Evolutionary conservation across 1,284 basidiomycete species (phyloP), one percentile per base, ranked within the genome.

Genomic region (Tilletia setariae): DNA sequence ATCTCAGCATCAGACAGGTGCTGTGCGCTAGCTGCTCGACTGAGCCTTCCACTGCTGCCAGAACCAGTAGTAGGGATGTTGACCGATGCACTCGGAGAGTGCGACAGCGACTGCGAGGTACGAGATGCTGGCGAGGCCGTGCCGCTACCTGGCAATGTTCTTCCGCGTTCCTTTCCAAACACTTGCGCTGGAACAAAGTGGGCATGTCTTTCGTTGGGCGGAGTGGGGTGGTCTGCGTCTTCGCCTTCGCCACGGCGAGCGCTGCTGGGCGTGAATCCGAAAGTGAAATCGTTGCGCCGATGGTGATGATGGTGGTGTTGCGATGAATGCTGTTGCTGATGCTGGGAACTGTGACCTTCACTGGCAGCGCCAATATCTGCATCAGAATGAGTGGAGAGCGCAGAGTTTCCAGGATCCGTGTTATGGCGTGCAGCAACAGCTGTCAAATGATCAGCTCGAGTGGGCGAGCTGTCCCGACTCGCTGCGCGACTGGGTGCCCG

Each of bases 171-270:
- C 7, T 30, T 25, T 4, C 56, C 56, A 9, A 35, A 16, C 56
- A 61, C 56, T 40, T 61, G 56, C 19, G 56, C 25, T 8, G 56
- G 56, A 32, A 61, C 35, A 30, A 61, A 61, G 16, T 61, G 56
- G 2, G 56, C 56, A 61, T 61, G 56, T 7, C 56, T 25, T 21
- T 61, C 56, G 51, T 53, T 53, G 23, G 51, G 28, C n/a, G 16
- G 28, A 23, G 51, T 13, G 13, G 51, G 21, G 21, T 28, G 13
- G 28, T 40, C 56, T 8, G 56, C 23, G 15, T 61, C 56, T 30
- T 61, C 13, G 32, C 56, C 56, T 16, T 61, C 56, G 32, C 56
- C 56, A 28, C n/a, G 9, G 6, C 56, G 56, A 16, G 56, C 56
- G 35, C 56, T 61, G 30, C 56, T 61, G 9, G 56, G 56, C 11